Conservation (phyloP, 495 filamentous ascomycete genomes). For the Aspergillus mulundensis region DNA sequence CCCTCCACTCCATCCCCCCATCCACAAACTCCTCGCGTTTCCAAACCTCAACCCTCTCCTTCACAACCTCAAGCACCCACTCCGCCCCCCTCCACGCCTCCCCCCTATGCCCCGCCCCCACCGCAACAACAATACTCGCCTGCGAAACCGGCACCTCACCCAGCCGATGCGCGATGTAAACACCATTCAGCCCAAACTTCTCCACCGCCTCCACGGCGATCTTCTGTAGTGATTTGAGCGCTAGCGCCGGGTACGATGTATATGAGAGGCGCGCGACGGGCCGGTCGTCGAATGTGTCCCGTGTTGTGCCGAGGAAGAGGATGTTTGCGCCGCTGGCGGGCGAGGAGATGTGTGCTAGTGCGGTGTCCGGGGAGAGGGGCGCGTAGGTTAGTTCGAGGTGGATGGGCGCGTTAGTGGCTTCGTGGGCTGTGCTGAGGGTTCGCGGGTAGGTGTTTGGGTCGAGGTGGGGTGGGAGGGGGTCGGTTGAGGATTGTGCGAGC, state of each 20-base stretch:
- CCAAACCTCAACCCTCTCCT: slow-evolving; percentile 88
- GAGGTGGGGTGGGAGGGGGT: slow-evolving; percentile 29
- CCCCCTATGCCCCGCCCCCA: slow-evolving; percentile 79
- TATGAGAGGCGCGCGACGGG: slow-evolving; percentile 77
- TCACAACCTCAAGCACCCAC: slow-evolving; percentile 83
- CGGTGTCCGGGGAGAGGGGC: slow-evolving; percentile 53
- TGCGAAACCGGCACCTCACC: slow-evolving; percentile 82
- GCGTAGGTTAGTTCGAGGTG: slow-evolving; percentile 53
- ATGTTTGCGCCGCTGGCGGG: slow-evolving; percentile 85
- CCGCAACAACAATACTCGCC: slow-evolving; percentile 88
- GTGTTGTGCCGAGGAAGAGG: slow-evolving; percentile 83
- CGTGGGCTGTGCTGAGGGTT: slow-evolving; percentile 19
- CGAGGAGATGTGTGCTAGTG: slow-evolving; percentile 66
- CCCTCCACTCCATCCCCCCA: slow-evolving; percentile 80
- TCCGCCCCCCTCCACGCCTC: slow-evolving; percentile 88
- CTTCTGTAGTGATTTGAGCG: slow-evolving; percentile 66
- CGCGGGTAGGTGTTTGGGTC: slow-evolving; percentile 43
- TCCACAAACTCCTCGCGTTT: slow-evolving; percentile 90
- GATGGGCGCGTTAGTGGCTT: slow-evolving; percentile 26
- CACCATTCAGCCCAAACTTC: slow-evolving; percentile 60
- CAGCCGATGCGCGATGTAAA: slow-evolving; percentile 82
- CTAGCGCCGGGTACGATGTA: slow-evolving; percentile 72
- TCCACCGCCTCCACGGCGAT: slow-evolving; percentile 59
- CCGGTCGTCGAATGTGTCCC: slow-evolving; percentile 73
- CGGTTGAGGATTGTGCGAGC: not conserved